Conservation (phyloP, 116 monocot genomes). For the Trichopus zeylanicus region DNA sequence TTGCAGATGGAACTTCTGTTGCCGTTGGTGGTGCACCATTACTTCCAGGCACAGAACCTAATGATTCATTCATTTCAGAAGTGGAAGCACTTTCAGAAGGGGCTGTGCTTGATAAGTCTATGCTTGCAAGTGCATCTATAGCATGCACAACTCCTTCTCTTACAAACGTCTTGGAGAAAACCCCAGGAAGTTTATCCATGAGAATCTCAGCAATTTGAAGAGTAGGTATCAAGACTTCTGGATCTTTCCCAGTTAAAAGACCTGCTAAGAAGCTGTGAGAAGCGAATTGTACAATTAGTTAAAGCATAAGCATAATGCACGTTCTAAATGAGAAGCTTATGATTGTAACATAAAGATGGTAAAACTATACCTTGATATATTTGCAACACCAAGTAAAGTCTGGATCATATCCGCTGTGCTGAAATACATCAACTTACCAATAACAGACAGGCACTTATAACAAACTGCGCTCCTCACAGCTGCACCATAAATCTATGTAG, state of each 20-base stretch:
- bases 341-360: not conserved
- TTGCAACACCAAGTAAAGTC: slow-evolving; percentile 60
- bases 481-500: slow-evolving; percentile 36
- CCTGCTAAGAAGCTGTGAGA: slow-evolving; percentile 92
- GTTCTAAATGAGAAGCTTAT: too few relatives aligned
- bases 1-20: slow-evolving; percentile 42
- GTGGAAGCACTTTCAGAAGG: slow-evolving; percentile 30
- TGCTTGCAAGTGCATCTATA: slow-evolving; percentile 58
- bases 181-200: slow-evolving; percentile 94
- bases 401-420: slow-evolving; percentile 95
- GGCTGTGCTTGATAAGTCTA: slow-evolving; percentile 36
- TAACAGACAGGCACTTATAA: slow-evolving; percentile 83
- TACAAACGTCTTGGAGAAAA: slow-evolving; percentile 83
- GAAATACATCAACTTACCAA: slow-evolving; percentile 92
- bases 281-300: too few relatives aligned
- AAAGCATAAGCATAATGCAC: too few relatives aligned
- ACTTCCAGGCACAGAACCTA: slow-evolving; percentile 30
- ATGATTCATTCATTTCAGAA: slow-evolving; percentile 57
- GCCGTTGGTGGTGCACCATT: slow-evolving; percentile 25
- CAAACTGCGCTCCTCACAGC: slow-evolving; percentile 91
- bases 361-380: slow-evolving; percentile 98
- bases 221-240: slow-evolving; percentile 85
- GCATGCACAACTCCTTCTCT: slow-evolving; percentile 99
- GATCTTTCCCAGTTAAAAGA: slow-evolving; percentile 97
- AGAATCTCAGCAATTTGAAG: slow-evolving; percentile 88